These are phyloP conservation scores for Monosporascus sp. DNA, from an alignment of 2,329 filamentous ascomycete genomes.

Conservation along the genomic window DNA sequence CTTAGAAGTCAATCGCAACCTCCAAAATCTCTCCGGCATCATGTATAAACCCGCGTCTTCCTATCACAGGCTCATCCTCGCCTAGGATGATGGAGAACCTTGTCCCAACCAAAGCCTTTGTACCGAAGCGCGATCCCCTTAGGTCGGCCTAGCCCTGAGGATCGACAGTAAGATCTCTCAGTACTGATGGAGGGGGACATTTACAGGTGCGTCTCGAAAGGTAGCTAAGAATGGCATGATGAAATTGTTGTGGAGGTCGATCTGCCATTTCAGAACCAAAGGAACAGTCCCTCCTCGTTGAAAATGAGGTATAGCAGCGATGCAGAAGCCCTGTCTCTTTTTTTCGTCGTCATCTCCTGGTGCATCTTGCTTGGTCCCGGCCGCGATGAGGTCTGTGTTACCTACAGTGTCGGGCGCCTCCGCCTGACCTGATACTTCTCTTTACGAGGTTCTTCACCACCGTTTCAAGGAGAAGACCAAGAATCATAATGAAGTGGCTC, in stretches of 20 bases:
- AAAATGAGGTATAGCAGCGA: constrained; percentile 46
- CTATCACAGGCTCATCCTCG: too few species aligned
- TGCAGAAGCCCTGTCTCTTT: constrained; percentile 36
- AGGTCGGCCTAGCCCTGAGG: too few species aligned
- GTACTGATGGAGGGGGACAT: too few species aligned
- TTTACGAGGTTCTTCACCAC: constrained; percentile 15
- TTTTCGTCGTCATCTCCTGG: constrained; percentile 32
- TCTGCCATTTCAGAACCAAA: neutral
- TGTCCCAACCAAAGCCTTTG: too few species aligned
- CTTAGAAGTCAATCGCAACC: too few species aligned
- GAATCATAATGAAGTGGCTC: constrained; percentile 60
- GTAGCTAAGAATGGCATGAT: too few species aligned
- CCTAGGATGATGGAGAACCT: too few species aligned
- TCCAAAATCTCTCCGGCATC: too few species aligned
- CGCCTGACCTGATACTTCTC: constrained; percentile 23
- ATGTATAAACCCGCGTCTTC: too few species aligned
- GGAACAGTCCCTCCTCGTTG: constrained; percentile 36
- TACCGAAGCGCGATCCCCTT: too few species aligned
- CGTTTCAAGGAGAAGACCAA: constrained; percentile 52
- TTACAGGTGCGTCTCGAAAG: too few species aligned
- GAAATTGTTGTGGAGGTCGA: neutral
- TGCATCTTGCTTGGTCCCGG: constrained; percentile 16
- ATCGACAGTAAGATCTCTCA: too few species aligned
- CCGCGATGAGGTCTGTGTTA: constrained; percentile 15
- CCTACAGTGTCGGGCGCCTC: constrained; percentile 1